Percentiles rank a stretch among this genome's conserved stretches.
Conservation (phyloP, 1,284 basidiomycete species). For the Heterobasidion irregulare region DNA sequence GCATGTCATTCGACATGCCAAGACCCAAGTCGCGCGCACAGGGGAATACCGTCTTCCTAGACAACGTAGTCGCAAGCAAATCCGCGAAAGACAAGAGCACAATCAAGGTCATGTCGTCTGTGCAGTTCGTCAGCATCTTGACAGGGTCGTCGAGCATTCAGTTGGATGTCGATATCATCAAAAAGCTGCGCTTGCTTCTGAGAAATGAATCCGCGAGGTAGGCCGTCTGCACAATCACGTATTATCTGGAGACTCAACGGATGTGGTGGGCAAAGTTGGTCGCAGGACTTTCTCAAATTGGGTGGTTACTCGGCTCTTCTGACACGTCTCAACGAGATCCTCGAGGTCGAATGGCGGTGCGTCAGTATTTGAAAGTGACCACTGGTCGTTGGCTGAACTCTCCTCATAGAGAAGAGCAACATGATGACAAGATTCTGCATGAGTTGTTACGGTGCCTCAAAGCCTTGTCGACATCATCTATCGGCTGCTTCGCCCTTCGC, state of each 20-base stretch:
- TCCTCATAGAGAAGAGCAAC: conserved; percentile 86
- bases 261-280: conserved; percentile 59
- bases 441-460: conserved; percentile 93
- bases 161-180: conserved; percentile 67
- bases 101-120: conserved; percentile 37
- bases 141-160: conserved; percentile 56
- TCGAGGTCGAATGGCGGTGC: conserved; percentile 95
- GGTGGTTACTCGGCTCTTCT: conserved; percentile 86
- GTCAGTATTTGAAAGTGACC: conserved; percentile 12
- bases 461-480: conserved; percentile 84
- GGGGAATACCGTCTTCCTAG: conserved; percentile 1
- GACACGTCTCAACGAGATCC: conserved; percentile 82
- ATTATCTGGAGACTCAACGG: neutral
- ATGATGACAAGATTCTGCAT: conserved; percentile 91
- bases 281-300: conserved; percentile 77
- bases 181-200: conserved; percentile 72
- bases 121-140: conserved; percentile 56
- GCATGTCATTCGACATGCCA: conserved; percentile 43
- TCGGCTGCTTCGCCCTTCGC: conserved; percentile 77
- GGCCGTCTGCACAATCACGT: conserved; percentile 7
- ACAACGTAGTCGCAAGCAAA: conserved; percentile 13
- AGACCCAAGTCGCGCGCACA: conserved; percentile 19
- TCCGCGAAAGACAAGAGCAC: conserved; percentile 35
- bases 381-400: neutral
- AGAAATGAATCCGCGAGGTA: conserved; percentile 83